These are phyloP conservation scores for Thinopyrum obtusiflorum DNA, from an alignment of 202 grass and related monocot genomes.

Conservation along the genomic window DNA sequence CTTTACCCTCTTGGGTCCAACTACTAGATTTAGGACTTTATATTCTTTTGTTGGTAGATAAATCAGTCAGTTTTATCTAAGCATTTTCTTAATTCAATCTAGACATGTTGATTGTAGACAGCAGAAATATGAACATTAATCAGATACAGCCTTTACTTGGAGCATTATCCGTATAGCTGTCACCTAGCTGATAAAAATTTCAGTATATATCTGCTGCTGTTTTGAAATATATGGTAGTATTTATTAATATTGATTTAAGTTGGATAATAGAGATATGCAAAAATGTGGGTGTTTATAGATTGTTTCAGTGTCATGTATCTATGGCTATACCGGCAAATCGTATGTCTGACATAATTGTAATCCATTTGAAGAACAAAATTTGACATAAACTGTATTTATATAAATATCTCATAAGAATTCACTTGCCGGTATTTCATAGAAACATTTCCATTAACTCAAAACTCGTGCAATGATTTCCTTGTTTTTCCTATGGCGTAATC, in stretches of 20 bases:
- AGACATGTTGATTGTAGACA: neutral
- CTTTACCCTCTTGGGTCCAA: neutral
- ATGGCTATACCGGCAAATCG: neutral
- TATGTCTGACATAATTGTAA: neutral
- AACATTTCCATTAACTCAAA: neutral
- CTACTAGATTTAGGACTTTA: neutral
- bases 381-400: neutral
- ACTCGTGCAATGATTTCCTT: neutral
- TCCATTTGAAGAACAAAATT: neutral
- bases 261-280: neutral
- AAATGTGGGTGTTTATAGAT: neutral
- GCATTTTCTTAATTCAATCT: neutral
- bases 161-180: neutral
- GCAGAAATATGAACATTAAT: neutral
- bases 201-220: neutral
- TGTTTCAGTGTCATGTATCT: neutral
- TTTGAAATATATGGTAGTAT: neutral
- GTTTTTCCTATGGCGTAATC: neutral
- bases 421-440: neutral
- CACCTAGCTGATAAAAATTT: neutral
- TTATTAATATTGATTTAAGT: neutral
- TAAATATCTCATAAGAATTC: neutral
- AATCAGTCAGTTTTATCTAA: neutral
- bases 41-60: neutral
- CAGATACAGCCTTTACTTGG: neutral